Conservation (phyloP, 2,329 filamentous ascomycete species). For the Alternaria solani region DNA sequence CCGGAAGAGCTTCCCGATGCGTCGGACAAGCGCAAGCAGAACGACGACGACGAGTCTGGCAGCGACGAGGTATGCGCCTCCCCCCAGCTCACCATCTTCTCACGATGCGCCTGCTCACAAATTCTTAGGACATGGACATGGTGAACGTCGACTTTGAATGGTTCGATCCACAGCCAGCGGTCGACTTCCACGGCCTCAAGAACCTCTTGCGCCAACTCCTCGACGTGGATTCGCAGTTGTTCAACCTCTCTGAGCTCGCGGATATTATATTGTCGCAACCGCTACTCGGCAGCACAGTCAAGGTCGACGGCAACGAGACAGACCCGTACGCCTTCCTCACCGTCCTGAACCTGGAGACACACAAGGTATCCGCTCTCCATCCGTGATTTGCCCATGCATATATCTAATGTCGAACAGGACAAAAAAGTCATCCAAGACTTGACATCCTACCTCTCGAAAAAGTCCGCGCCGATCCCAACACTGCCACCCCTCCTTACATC, state of each 20-base stretch:
- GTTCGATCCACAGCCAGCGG: slow-evolving; percentile 89
- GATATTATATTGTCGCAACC: slow-evolving; percentile 89
- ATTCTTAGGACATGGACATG: slow-evolving; percentile 79
- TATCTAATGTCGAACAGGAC: slow-evolving; percentile 54
- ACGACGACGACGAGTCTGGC: slow-evolving; percentile 47
- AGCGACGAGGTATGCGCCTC: slow-evolving; percentile 47
- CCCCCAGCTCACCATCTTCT: not conserved
- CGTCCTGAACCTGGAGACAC: slow-evolving; percentile 81
- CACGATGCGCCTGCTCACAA: slow-evolving; percentile 19
- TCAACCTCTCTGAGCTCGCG: slow-evolving; percentile 85
- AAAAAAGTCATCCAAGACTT: slow-evolving; percentile 76
- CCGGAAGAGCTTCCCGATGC: slow-evolving; percentile 49
- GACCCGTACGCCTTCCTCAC: slow-evolving; percentile 95
- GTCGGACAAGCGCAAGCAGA: slow-evolving; percentile 38
- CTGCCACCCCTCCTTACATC: slow-evolving; percentile 50
- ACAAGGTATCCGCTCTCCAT: slow-evolving; percentile 58
- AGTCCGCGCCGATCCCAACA: slow-evolving; percentile 61
- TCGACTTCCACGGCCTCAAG: slow-evolving; percentile 96
- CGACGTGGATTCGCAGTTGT: slow-evolving; percentile 83
- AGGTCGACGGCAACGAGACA: slow-evolving; percentile 92
- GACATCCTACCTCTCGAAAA: slow-evolving; percentile 71
- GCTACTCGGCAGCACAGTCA: slow-evolving; percentile 90
- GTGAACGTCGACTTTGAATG: slow-evolving; percentile 98
- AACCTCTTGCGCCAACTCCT: slow-evolving; percentile 89
- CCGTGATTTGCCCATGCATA: no score